Evolutionary conservation across 2,329 filamentous ascomycete genomes (phyloP).

Genomic region (Fusarium floridanum): DNA sequence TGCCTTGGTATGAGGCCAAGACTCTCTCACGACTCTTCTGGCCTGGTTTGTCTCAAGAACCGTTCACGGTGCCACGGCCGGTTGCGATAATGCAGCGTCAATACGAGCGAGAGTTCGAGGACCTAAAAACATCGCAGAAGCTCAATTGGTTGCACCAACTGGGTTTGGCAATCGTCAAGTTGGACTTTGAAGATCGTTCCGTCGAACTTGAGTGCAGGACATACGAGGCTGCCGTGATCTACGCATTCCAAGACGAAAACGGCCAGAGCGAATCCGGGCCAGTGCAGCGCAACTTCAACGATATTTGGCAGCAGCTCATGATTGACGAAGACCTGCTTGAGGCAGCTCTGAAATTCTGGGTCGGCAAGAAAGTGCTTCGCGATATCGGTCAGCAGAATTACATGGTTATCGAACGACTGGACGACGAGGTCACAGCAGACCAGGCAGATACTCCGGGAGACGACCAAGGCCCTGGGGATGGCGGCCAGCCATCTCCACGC

Average conservation of each 20-base stretch:
- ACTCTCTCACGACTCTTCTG: constrained; percentile 95
- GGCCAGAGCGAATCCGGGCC: constrained; percentile 52
- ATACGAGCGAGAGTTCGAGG: constrained; percentile 83
- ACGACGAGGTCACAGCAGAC: constrained; percentile 50
- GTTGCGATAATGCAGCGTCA: constrained; percentile 72
- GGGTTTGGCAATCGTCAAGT: constrained; percentile 82
- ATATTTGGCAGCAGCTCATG: constrained; percentile 69
- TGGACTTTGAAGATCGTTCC: constrained; percentile 85
- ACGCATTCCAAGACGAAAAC: constrained; percentile 76
- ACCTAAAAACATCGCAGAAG: constrained; percentile 85
- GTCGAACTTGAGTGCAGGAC: constrained; percentile 80
- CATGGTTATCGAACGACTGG: constrained; percentile 75
- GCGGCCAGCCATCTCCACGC: constrained; percentile 57
- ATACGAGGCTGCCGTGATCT: constrained; percentile 89
- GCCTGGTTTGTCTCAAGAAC: constrained; percentile 82
- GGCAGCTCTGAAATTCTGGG: constrained; percentile 78
- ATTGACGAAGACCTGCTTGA: constrained; percentile 82
- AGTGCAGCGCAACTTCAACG: constrained; percentile 61
- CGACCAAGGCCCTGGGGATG: constrained; percentile 40
- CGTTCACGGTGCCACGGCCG: constrained; percentile 72
- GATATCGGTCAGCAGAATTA: constrained; percentile 68
- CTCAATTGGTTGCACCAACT: constrained; percentile 89
- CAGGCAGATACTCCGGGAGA: constrained; percentile 50
- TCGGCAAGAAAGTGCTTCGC: constrained; percentile 74
- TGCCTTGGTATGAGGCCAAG: constrained; percentile 75